Conservation (phyloP, 2,329 filamentous ascomycete genomes). For the Fusarium caatingaense region DNA sequence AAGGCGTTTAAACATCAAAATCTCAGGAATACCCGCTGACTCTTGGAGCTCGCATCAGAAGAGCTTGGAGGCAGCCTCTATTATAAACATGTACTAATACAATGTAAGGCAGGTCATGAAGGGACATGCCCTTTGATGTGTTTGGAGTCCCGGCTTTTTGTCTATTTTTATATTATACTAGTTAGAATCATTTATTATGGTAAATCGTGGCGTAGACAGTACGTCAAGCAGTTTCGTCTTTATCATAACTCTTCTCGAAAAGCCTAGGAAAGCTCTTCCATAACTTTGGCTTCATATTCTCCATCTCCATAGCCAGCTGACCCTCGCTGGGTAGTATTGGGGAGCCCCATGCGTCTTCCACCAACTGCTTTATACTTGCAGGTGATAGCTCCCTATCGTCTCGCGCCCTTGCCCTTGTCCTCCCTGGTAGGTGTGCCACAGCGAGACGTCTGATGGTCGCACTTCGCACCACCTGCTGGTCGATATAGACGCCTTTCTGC, state of each 20-base stretch:
- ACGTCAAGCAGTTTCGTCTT: constrained; percentile 8
- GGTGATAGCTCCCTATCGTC: constrained; percentile 49
- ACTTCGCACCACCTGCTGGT: constrained; percentile 48
- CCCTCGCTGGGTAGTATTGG: constrained; percentile 45
- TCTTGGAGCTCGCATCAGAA: not conserved
- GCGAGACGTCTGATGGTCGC: constrained; percentile 48
- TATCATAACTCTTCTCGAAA: constrained; percentile 46
- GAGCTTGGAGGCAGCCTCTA: constrained; percentile 19
- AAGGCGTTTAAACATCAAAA: constrained; percentile 19
- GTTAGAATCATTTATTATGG: constrained; percentile 32
- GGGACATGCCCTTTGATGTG: constrained; percentile 39
- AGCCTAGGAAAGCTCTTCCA: constrained; percentile 48
- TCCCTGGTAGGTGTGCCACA: constrained; percentile 46
- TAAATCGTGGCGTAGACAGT: not conserved
- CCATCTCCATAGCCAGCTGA: constrained; percentile 45
- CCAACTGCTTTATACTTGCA: constrained; percentile 47
- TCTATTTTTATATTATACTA: constrained; percentile 31
- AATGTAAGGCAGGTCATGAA: constrained; percentile 46
- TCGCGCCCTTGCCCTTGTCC: constrained; percentile 45
- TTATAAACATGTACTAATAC: constrained; percentile 47
- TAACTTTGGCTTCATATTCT: constrained; percentile 47
- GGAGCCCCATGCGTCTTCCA: constrained; percentile 52
- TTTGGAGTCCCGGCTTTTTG: constrained; percentile 46
- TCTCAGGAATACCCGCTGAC: constrained; percentile 32
- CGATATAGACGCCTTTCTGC: constrained; percentile 52